A percentile compares a stretch with the other conserved stretches of the same genome.
These are phyloP conservation scores for Wickerhamiella australiensis DNA, from an alignment of 805 yeast species.

Conservation along the genomic window DNA sequence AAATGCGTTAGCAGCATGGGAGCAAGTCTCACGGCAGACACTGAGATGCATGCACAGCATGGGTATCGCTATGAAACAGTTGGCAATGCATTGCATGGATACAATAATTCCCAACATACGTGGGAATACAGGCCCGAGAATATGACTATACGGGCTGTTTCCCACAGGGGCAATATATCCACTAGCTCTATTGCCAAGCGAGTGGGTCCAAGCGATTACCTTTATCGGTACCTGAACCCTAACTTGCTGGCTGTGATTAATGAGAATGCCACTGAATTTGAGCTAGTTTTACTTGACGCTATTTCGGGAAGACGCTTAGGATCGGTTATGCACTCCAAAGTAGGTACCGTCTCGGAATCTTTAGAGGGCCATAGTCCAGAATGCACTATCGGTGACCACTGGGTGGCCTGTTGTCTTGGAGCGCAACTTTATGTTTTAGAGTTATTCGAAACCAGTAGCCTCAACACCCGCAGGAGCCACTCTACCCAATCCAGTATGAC, in stretches of 20 bases:
- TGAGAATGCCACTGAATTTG: background rate
- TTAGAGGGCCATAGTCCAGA: background rate
- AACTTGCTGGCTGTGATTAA: background rate
- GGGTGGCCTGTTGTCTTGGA: constrained; percentile 2
- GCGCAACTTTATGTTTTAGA: background rate
- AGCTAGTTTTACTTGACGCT: background rate
- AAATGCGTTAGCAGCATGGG: background rate
- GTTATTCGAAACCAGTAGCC: background rate
- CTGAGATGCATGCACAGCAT: background rate
- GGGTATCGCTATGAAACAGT: constrained; percentile 1
- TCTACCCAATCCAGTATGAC: background rate
- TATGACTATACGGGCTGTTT: background rate
- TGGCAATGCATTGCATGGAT: background rate
- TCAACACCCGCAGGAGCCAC: background rate
- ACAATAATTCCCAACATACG: background rate
- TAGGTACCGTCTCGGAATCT: background rate
- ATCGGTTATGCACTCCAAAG: background rate
- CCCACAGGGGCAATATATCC: background rate
- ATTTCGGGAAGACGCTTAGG: constrained; percentile 2
- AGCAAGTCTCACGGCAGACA: background rate
- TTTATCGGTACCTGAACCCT: constrained; percentile 9
- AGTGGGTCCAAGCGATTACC: background rate
- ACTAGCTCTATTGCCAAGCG: background rate
- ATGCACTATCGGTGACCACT: background rate
- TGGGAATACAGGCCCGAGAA: background rate